A percentile compares a stretch with the other conserved stretches of the same genome.
Conservation (phyloP, 768 basidiomycete species). For the Austroboletus festivus region DNA sequence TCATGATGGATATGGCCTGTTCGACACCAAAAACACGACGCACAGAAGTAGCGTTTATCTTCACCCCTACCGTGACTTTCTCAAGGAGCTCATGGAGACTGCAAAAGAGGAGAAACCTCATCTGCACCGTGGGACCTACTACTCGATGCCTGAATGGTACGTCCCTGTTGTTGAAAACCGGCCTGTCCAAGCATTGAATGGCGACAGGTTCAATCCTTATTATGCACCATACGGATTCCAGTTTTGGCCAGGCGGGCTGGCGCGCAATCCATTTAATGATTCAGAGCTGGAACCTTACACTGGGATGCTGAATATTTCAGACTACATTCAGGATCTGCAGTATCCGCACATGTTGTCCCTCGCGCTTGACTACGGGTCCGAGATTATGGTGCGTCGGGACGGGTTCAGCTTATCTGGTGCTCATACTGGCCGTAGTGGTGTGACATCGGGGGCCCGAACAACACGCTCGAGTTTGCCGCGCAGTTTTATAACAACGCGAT, state of each 20-base stretch:
- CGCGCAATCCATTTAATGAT: conserved; percentile 47
- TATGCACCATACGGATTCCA: conserved; percentile 48
- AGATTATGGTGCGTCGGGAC: conserved; percentile 46
- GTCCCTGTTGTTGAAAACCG: not conserved
- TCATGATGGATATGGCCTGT: conserved; percentile 57
- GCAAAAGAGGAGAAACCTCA: conserved; percentile 49
- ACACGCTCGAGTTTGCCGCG: conserved; percentile 42
- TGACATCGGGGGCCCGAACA: conserved; percentile 53
- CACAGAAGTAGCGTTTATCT: conserved; percentile 48
- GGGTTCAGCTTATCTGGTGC: not conserved
- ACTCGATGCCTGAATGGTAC: conserved; percentile 54
- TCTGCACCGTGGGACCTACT: conserved; percentile 56
- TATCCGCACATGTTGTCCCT: conserved; percentile 51
- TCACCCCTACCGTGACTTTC: conserved; percentile 49
- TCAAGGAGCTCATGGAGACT: conserved; percentile 47
- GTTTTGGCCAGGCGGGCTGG: conserved; percentile 52
- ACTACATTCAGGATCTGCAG: conserved; percentile 51
- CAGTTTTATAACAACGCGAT: conserved; percentile 45
- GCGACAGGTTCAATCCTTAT: conserved; percentile 51
- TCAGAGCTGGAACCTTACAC: conserved; percentile 52
- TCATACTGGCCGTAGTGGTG: conserved; percentile 43
- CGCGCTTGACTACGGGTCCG: conserved; percentile 44
- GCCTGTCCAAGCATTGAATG: not conserved
- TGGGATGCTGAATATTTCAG: conserved; percentile 45
- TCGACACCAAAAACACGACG: conserved; percentile 53